Percentiles rank a stretch among this genome's conserved stretches.
These are phyloP conservation scores for Glycine soja DNA, from an alignment of 306 rosid species.

Conservation along the genomic window DNA sequence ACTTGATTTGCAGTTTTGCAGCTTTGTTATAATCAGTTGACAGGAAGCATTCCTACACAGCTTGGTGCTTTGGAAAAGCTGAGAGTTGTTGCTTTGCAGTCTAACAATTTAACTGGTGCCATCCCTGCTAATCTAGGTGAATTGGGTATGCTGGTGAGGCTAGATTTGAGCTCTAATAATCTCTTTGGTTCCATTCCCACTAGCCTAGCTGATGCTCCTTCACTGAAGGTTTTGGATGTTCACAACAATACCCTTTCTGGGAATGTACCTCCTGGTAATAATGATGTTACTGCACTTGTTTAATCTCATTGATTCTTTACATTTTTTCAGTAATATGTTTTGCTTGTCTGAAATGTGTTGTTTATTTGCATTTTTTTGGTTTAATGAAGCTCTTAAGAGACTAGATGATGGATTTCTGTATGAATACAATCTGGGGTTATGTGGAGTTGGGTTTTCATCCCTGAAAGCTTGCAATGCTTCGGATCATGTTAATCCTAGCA, in stretches of 20 bases:
- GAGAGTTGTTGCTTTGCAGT: conserved; percentile 68
- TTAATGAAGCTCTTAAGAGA: conserved; percentile 71
- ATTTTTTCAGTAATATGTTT: conserved; percentile 1
- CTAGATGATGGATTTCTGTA: conserved; percentile 72
- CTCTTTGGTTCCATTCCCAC: conserved; percentile 86
- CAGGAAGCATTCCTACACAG: conserved; percentile 77
- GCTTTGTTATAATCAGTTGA: conserved; percentile 73
- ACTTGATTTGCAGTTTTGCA: conserved; percentile 69
- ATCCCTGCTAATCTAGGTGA: conserved; percentile 79
- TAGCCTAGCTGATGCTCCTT: conserved; percentile 69
- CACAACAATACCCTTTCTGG: conserved; percentile 85
- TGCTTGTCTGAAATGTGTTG: neutral
- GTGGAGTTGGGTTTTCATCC: conserved; percentile 77
- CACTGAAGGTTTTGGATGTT: conserved; percentile 68
- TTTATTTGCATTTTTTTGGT: conserved; percentile 34
- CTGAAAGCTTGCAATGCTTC: conserved; percentile 67
- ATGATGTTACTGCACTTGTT: neutral
- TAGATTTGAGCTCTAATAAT: conserved; percentile 72
- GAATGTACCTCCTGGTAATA: conserved; percentile 75
- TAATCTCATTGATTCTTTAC: conserved; percentile 5
- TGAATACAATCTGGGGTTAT: conserved; percentile 71
- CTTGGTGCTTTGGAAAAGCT: conserved; percentile 66
- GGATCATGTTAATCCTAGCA: conserved; percentile 44
- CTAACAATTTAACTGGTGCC: conserved; percentile 69
- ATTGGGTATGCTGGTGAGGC: conserved; percentile 61